Conservation (phyloP, 805 yeast genomes). For the Kodamaea kakaduensis region DNA sequence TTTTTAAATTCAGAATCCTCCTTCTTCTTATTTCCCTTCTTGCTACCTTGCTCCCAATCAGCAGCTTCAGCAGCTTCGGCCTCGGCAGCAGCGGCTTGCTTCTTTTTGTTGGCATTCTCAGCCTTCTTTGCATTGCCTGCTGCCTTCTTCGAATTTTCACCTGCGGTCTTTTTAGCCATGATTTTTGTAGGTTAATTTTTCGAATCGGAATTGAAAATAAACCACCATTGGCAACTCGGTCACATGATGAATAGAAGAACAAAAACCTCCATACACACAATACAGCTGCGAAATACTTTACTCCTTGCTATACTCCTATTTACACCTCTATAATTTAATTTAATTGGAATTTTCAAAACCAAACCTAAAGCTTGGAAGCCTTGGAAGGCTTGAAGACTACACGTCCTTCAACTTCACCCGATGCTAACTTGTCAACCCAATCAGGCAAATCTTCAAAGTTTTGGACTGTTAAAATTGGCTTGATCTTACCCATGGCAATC, state of each 20-base stretch:
- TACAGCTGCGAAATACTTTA: not conserved
- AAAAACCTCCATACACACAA: not conserved
- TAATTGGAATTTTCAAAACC: not conserved
- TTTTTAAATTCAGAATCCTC: conserved; percentile 63
- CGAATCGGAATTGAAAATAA: conserved; percentile 7
- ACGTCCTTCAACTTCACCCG: conserved; percentile 41
- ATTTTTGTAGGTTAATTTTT: conserved; percentile 6
- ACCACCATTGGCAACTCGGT: not conserved
- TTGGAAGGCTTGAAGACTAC: conserved; percentile 33
- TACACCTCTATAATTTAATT: too few relatives aligned
- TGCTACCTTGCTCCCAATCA: conserved; percentile 69
- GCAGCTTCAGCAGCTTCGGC: conserved; percentile 53
- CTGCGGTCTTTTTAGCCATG: conserved; percentile 43
- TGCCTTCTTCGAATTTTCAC: conserved; percentile 53
- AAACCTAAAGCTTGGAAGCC: conserved; percentile 11
- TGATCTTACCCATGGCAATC: conserved; percentile 36
- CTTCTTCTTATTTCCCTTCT: conserved; percentile 66
- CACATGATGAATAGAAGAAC: not conserved
- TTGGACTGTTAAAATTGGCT: conserved; percentile 29
- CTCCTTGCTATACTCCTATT: not conserved
- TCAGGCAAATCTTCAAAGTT: conserved; percentile 35
- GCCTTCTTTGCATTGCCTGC: conserved; percentile 67
- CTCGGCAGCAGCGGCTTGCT: conserved; percentile 45
- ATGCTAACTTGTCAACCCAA: conserved; percentile 29
- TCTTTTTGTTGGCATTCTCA: conserved; percentile 56